Evolutionary conservation across 2,329 filamentous ascomycete species (phyloP).

Genomic region (Pyrenophora tritici-repentis): DNA sequence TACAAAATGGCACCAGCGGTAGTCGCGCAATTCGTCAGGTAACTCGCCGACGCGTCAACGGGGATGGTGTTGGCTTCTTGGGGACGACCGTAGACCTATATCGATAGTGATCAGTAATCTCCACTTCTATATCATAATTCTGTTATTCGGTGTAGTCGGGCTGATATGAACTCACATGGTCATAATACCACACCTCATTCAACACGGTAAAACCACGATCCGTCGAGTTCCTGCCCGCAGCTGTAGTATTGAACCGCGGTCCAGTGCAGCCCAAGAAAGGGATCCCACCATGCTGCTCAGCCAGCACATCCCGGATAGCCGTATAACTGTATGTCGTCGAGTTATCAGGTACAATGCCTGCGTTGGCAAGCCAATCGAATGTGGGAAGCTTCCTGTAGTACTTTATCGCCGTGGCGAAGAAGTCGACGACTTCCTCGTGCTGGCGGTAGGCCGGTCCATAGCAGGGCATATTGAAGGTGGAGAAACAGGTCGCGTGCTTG

Average conservation of each 20-base stretch:
- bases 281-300: constrained; percentile 56
- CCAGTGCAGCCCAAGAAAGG: constrained; percentile 68
- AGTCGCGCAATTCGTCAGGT: constrained; percentile 61
- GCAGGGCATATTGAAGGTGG: constrained; percentile 67
- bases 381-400: constrained; percentile 66
- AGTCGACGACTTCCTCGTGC: constrained; percentile 66
- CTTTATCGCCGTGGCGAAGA: constrained; percentile 63
- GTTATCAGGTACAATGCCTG: constrained; percentile 63
- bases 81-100: constrained; percentile 55
- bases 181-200: constrained; percentile 70
- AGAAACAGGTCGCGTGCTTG: constrained; percentile 72
- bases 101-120: background rate
- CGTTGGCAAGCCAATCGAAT: constrained; percentile 62
- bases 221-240: constrained; percentile 57
- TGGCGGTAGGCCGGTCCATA: constrained; percentile 63
- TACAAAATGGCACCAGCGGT: constrained; percentile 60
- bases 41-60: constrained; percentile 55
- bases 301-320: constrained; percentile 59
- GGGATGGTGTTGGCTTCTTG: constrained; percentile 58
- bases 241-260: constrained; percentile 64
- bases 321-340: constrained; percentile 60
- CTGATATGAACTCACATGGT: constrained; percentile 53
- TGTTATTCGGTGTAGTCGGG: too few species aligned
- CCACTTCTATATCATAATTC: too few species aligned
- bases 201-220: constrained; percentile 64